Base-by-base conservation (phyloP, 2,329 filamentous ascomycete species). In the Pyrenochaeta sp. region DNA sequence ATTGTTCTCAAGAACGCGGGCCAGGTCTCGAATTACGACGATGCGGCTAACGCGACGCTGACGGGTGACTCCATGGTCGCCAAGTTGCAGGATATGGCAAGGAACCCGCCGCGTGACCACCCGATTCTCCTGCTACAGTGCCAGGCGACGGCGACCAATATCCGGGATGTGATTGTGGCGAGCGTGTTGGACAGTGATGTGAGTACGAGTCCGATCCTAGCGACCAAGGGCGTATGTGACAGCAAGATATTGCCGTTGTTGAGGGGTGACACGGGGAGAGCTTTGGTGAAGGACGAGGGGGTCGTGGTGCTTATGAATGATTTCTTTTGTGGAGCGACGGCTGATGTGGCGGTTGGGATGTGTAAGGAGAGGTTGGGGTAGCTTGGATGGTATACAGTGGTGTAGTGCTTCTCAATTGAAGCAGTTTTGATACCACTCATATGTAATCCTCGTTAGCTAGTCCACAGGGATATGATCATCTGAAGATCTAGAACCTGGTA, bases 91-190 rank as follows among this genome's bases (percentile, higher is more conserved):
- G 34, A 49, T 3, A 64, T 67, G 62, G 24, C 39, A 8, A 34
- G 26, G 4, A 41, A 58, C 18, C 58, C 60, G 2, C 59, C 63
- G 0, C 27, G 30, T 0, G 59, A 58, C 0, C 55, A 66, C 21
- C 49, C 59, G 0, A 49, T 71, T 4, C 60, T 55, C 2, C 35
- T 67, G 18, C 37, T 71, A 18, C 78, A 81, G 51, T 80, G 76
- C 41, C 77, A 81, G 63, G 77, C 77, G 2, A 81, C 77, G 3
- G 71, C 77, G n/a, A 75, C 74, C 4, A 78, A 77, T 52, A 76
- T 80, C 27, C 64, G 70, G 3, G 72, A 76, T 43, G 78, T 77
- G 0, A 69, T 80, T 26, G 65, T 72, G 3, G 75, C 74, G 41
- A 77, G 72, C 28, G 73, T 79, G 6, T 28, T 78, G n/a, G 68